Evolutionary conservation across 139 green algal genomes (phyloP).

Genomic region (Coelastrella sp.): DNA sequence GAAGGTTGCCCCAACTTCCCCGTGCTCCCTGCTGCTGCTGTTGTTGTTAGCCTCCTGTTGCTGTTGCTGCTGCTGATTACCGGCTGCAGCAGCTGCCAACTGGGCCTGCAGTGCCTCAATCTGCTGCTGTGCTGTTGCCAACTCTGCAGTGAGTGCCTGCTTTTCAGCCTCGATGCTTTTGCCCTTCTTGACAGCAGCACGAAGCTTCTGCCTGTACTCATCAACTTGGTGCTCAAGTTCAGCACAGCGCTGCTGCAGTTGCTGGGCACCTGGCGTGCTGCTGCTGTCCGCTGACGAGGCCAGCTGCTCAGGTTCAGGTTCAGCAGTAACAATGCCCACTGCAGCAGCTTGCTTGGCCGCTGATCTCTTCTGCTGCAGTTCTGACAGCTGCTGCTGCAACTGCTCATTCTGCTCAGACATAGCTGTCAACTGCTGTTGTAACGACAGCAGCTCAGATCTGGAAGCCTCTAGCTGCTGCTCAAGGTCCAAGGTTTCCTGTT

Average conservation of each 20-base stretch:
- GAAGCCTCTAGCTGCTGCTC: not conserved
- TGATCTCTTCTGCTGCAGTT: too few relatives aligned
- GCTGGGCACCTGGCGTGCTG: not conserved
- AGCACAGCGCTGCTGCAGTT: not conserved
- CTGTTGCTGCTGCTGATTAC: not conserved
- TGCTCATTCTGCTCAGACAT: too few relatives aligned
- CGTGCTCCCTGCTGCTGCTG: not conserved
- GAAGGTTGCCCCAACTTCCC: not conserved
- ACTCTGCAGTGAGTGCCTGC: not conserved
- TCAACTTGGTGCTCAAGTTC: constrained; percentile 14
- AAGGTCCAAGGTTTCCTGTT: too few relatives aligned
- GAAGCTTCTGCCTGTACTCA: constrained; percentile 13
- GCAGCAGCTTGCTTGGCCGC: not conserved
- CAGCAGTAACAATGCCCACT: not conserved
- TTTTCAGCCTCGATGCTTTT: constrained; percentile 10
- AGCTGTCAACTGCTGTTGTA: not conserved
- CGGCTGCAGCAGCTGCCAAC: not conserved
- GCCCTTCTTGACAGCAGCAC: constrained; percentile 21
- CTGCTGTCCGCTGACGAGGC: not conserved
- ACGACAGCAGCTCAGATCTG: not conserved
- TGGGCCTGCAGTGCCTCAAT: not conserved
- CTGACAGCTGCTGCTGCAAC: too few relatives aligned
- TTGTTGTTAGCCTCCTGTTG: not conserved
- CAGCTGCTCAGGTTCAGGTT: not conserved
- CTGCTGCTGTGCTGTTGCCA: constrained; percentile 9